These are phyloP conservation scores for Peniophora sp. DNA, from an alignment of 1,284 basidiomycete species.

Conservation along the genomic window DNA sequence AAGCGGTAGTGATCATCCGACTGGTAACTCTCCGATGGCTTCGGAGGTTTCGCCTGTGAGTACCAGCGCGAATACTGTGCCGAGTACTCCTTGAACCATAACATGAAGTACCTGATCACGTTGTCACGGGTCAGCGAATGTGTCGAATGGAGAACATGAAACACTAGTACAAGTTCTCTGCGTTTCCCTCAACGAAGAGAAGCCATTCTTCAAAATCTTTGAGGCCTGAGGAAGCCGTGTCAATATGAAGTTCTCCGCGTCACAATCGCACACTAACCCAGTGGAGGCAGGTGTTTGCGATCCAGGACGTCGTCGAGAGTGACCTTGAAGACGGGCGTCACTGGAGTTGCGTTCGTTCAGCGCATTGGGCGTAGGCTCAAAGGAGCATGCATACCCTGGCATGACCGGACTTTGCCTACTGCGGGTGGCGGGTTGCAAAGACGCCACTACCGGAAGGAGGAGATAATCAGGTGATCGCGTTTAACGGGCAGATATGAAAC, in stretches of 20 bases:
- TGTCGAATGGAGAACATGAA: background rate
- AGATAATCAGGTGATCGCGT: conserved; percentile 3
- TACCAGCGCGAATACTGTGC: conserved; percentile 53
- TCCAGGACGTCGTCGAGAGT: conserved; percentile 62
- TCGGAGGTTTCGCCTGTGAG: conserved; percentile 12
- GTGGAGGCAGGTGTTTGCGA: conserved; percentile 62
- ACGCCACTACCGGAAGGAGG: conserved; percentile 33
- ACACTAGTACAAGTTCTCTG: conserved; percentile 56
- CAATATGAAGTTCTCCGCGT: background rate
- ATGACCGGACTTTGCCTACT: conserved; percentile 57
- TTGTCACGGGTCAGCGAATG: conserved; percentile 1
- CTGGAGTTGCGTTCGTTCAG: conserved; percentile 18
- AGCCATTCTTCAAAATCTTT: conserved; percentile 80
- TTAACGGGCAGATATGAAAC: background rate
- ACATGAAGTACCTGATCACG: conserved; percentile 53
- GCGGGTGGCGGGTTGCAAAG: conserved; percentile 63
- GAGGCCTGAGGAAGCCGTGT: conserved; percentile 30
- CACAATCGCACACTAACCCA: conserved; percentile 28
- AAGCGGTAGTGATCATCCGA: conserved; percentile 10
- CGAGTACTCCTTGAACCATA: conserved; percentile 67
- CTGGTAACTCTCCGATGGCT: conserved; percentile 3
- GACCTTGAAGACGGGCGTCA: conserved; percentile 52
- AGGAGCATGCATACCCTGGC: conserved; percentile 30
- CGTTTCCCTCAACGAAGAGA: conserved; percentile 60
- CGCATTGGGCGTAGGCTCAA: conserved; percentile 8